Evolutionary conservation across 768 basidiomycete genomes (phyloP).

Genomic region (Nidularia sp.): DNA sequence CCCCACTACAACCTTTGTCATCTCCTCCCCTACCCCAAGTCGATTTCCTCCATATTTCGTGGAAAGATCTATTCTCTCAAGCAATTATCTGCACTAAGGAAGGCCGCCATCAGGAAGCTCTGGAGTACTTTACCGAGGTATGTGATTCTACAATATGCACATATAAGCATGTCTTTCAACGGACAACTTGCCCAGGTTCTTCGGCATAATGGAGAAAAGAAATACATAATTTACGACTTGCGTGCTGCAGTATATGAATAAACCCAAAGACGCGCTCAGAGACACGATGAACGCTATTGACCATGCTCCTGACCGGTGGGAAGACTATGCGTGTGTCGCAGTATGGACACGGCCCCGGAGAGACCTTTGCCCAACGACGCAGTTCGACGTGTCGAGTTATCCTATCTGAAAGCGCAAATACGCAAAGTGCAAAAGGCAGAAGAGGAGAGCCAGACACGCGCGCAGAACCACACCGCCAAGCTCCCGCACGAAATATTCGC

Average conservation of each 20-base stretch:
- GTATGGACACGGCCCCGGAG: constrained; percentile 50
- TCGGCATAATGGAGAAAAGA: constrained; percentile 30
- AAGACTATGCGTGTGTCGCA: constrained; percentile 74
- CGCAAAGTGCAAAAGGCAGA: constrained; percentile 7
- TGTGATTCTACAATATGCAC: constrained; percentile 1
- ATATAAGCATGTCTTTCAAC: neutral
- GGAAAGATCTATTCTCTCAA: constrained; percentile 37
- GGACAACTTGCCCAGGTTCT: constrained; percentile 39
- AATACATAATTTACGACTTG: constrained; percentile 62
- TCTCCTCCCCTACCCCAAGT: no score
- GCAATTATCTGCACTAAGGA: constrained; percentile 38
- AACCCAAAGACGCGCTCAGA: constrained; percentile 58
- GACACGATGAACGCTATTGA: constrained; percentile 70
- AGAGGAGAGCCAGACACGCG: constrained; percentile 20
- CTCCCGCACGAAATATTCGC: constrained; percentile 68
- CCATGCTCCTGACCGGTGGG: constrained; percentile 64
- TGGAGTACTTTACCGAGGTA: constrained; percentile 47
- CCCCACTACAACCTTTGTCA: no score
- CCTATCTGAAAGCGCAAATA: constrained; percentile 44
- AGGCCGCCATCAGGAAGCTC: constrained; percentile 30
- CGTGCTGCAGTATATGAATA: constrained; percentile 66
- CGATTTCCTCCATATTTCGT: constrained; percentile 25
- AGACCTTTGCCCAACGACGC: constrained; percentile 41
- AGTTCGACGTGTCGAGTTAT: constrained; percentile 40
- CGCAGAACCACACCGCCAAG: constrained; percentile 48